Evolutionary conservation across 2,329 filamentous ascomycete species (phyloP), one percentile per base, ranked within the genome.

Genomic region (Xylariomycetidae sp.): DNA sequence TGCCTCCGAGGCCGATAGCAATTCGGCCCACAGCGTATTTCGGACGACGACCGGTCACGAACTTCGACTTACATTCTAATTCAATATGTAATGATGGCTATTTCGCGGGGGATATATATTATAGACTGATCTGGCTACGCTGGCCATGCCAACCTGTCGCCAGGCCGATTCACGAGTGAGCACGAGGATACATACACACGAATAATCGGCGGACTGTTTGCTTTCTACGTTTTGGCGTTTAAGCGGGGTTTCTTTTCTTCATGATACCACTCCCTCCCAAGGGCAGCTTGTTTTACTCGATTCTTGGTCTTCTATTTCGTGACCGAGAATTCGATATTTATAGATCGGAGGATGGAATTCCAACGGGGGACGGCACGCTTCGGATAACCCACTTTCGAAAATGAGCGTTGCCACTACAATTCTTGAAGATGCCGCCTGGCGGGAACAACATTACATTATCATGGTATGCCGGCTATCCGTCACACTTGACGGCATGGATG

Each of bases 51-150:
- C 48, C 31, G 60, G 58, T 25, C 63, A 63, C 42, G 63, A 72
- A 53, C 50, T 74, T 27, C 66, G 69, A 43, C 57, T 74, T 38
- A 56, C 51, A 23, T 74, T 70, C 47, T 73, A 55, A 64, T 42
- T 38, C 27, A 29, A 37, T 37, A 33, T 25, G 35, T 42, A 30
- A 34, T 33, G 31, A 38, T 34, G 16, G 22, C 34, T 32, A 31
- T 35, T 37, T 26, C 27, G 14, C 40, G 11, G 20, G 23, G 16
- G 6, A 15, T 8, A 23, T n/a, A 23, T n/a, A 23, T 23, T 8
- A 23, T 23, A 23, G n/a, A n/a, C n/a, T n/a, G n/a, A n/a, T n/a
- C n/a, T n/a, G n/a, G n/a, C n/a, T n/a, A n/a, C n/a, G n/a, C n/a
- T n/a, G n/a, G n/a, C n/a, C n/a, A n/a, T n/a, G n/a, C n/a, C n/a